Base-by-base conservation (phyloP, 495 filamentous ascomycete species). In the Darksidea phi region DNA sequence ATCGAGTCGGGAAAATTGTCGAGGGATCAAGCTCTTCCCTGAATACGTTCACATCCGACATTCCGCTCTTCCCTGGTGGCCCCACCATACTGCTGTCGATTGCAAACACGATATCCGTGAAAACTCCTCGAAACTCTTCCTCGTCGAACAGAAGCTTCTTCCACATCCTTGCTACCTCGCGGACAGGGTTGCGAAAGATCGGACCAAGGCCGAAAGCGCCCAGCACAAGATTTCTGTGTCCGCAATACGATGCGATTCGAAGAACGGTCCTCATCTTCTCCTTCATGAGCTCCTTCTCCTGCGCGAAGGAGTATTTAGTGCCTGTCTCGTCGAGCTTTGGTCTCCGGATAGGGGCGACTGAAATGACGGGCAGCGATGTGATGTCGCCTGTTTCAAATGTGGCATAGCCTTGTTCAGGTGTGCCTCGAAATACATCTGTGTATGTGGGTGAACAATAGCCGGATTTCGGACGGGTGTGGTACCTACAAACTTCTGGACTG, bases 131-230 rank as follows among this genome's bases (percentile, higher is more conserved):
- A 47, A 90, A 84, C 62, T 90, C 87, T 0, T 78, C 75, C 54
- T 87, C 83, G 50, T 80, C 78, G 48, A 87, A 82, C 1, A 88
- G 75, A 1, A 88, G 74, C 54, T 86, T 82, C 55, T 82, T 76
- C 87, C 87, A 90, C 59, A 90, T 79, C 53, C 76, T 77, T 34
- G 87, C 85, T 13, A 90, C 76, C 68, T 89, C 86, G 54, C 76
- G 71, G 2, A 83, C 78, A 23, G 87, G 87, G 65, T 90, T 90
- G 45, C 83, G 79, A 69, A 87, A 86, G 37, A 82, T 81, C 48
- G 84, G 84, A 1, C 87, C 87, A 1, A 86, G 76, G 6, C 87
- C 87, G 71, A 90, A 90, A 21, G 85, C 84, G 18, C 86, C 86
- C 50, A 90, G 79, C 63, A 85, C 84, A 17, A 90, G 71, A 48